Evolutionary conservation across 495 filamentous ascomycete genomes (phyloP), one percentile per base, ranked within the genome.

Genomic region (Glonium stellatum): DNA sequence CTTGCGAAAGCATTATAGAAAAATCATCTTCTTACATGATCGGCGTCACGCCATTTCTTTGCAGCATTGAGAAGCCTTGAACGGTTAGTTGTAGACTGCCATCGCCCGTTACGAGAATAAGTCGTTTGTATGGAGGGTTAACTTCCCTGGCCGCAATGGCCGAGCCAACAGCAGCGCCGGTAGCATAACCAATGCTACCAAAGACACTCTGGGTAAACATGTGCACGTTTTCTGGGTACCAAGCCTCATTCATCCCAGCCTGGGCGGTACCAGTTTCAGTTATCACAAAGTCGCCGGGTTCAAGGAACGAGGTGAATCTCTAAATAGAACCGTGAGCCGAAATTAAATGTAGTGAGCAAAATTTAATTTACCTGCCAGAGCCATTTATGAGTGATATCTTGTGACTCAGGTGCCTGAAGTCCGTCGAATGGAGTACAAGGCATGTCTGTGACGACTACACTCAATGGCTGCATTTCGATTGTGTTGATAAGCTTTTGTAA

Each of bases 111-210:
- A 79, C 50, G 1, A 77, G 65, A 15, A 77, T 66, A 1, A 69
- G 27, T 22, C 75, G 66, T 18, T 67, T 69, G 56, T 48, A 55
- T n/a, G n/a, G n/a, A 27, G 52, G 51, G 12, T 51, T 51, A 19
- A 87, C 88, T 72, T 96, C 91, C 41, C 70, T 62, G 12, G 64
- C 65, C 0, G 76, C 75, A n/a, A 74, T 59, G 3, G 60, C 61
- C 1, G 70, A 71, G 8, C 76, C 76, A 19, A 73, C 65, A 22
- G 66, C 63, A 0, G 71, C 69, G 6, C 70, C 71, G 23, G 71
- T 65, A 11, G 76, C 70, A 54, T 74, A 78, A 39, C 76, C 76
- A 55, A 78, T 78, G 37, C 66, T 71, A 10, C 73, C 70, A 59
- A 67, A 79, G 25, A 76, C 59, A 9, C 64, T 70, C 49, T 77